These are phyloP conservation scores for Chaetomiaceae sp. DNA, from an alignment of 2,329 filamentous ascomycete species.

Conservation along the genomic window DNA sequence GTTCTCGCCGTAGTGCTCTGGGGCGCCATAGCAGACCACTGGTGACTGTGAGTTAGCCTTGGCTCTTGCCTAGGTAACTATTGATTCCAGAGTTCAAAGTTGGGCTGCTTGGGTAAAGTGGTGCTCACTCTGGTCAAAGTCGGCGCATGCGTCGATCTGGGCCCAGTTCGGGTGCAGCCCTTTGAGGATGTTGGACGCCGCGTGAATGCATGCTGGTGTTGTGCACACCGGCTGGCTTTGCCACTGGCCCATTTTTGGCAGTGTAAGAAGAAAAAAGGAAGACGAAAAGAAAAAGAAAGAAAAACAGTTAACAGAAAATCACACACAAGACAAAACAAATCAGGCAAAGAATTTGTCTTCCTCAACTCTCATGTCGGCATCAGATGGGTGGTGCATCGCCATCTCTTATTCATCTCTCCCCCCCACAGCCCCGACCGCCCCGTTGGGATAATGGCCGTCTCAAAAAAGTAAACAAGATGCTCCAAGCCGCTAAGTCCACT, in stretches of 20 bases:
- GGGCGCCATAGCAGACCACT: conserved; percentile 18
- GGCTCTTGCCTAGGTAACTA: no score
- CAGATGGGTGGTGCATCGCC: neutral
- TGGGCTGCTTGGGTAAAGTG: neutral
- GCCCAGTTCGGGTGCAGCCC: conserved; percentile 54
- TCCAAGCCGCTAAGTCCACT: neutral
- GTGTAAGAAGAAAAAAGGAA: neutral
- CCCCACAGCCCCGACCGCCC: no score
- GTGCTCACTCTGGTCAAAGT: conserved; percentile 53
- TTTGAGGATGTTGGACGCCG: conserved; percentile 49
- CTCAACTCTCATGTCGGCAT: no score
- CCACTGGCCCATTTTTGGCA: conserved; percentile 19
- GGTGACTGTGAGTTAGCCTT: no score
- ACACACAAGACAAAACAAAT: neutral
- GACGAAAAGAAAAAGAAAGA: neutral
- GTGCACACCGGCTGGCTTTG: conserved; percentile 39
- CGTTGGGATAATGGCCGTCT: no score
- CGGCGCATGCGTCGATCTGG: conserved; percentile 60
- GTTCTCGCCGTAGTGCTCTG: conserved; percentile 1
- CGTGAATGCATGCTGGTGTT: conserved; percentile 58
- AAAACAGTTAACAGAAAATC: neutral
- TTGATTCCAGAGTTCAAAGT: no score
- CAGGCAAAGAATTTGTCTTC: no score
- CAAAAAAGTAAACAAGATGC: conserved; percentile 1
- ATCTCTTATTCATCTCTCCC: neutral